Base-by-base conservation (phyloP, 805 yeast species). In the Sugiyamaella americana region DNA sequence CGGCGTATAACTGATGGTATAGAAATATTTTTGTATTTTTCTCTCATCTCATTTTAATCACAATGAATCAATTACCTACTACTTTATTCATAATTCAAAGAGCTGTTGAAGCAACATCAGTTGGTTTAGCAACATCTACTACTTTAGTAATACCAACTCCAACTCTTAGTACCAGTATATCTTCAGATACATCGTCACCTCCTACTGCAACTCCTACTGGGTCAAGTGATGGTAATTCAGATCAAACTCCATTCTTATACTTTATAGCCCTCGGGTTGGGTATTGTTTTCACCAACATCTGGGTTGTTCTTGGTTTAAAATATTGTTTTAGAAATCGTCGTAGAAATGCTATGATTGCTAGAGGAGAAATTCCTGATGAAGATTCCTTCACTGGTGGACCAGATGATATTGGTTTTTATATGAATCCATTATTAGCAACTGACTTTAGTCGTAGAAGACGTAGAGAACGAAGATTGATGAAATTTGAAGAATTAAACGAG, bases 211-310 rank as follows among this genome's bases (percentile, higher is more conserved):
- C 37, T 11, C 16, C 41, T 8, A 16, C 35, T 20, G 21, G 32
- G 13, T 17, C 23, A 35, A 36, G 40, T 4, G 40, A 24, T 4
- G 41, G 19, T 8, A 23, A 30, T 19, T 26, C 42, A 29, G 36
- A 41, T 43, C 51, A 49, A 38, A 50, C 61, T 2, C 67, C 66
- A 34, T 56, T 57, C 17, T 51, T 63, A 19, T 65, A 65, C 52
- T 65, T 65, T 45, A 60, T 65, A 36, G 68, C 68, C 16, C 56
- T 65, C 5, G 69, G 66, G 2, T 53, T 65, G 29, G 69, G 69
- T 3, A 53, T 65, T 3, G 60, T 65, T 4, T 65, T 65, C 45
- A 57, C 61, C 20, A 58, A 61, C 40, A 52, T 65, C 19, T 65
- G 69, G 69, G 51, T 64, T 44, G 49, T 64, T 40, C 47, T 64